A percentile compares a stretch with the other conserved stretches of the same genome.
Evolutionary conservation across 352 stramenopile species (phyloP).

Genomic region (Phytophthora sojae): DNA sequence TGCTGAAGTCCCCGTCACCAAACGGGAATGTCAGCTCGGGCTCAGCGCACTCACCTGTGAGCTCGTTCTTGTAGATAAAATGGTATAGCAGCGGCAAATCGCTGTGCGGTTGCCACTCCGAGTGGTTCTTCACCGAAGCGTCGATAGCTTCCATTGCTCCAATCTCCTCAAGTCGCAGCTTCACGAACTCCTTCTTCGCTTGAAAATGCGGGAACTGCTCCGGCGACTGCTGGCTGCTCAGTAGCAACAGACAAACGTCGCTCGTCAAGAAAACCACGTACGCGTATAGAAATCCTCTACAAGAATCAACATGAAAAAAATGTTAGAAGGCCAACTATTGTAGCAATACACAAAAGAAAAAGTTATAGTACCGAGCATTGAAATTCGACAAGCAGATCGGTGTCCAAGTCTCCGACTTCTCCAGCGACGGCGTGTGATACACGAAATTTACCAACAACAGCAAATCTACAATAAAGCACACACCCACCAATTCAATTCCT

Average conservation of each 20-base stretch:
- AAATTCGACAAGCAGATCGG: slow-evolving; percentile 74
- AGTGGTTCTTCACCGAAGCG: slow-evolving; percentile 39
- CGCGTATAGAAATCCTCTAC: slow-evolving; percentile 74
- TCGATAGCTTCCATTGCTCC: slow-evolving; percentile 53
- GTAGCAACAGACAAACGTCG: slow-evolving; percentile 65
- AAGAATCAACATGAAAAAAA: not conserved
- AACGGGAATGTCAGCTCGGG: slow-evolving; percentile 60
- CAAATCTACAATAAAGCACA: slow-evolving; percentile 49
- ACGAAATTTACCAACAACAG: slow-evolving; percentile 76
- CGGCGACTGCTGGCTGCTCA: slow-evolving; percentile 75
- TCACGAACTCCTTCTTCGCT: slow-evolving; percentile 58
- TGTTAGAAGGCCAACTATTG: no score
- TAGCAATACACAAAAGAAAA: no score
- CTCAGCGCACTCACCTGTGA: slow-evolving; percentile 61
- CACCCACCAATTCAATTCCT: no score
- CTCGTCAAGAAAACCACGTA: slow-evolving; percentile 74
- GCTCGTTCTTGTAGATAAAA: slow-evolving; percentile 79
- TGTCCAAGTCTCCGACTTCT: slow-evolving; percentile 75
- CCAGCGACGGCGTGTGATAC: slow-evolving; percentile 71
- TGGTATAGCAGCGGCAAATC: slow-evolving; percentile 69
- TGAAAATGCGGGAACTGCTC: slow-evolving; percentile 80
- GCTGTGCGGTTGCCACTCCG: slow-evolving; percentile 56
- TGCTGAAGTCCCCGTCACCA: slow-evolving; percentile 42
- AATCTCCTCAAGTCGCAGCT: slow-evolving; percentile 45
- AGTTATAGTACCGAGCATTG: slow-evolving; percentile 51